phyloP scores from a whole-genome alignment of 2,329 filamentous ascomycete species.

The Colletotrichum sojae region DNA sequence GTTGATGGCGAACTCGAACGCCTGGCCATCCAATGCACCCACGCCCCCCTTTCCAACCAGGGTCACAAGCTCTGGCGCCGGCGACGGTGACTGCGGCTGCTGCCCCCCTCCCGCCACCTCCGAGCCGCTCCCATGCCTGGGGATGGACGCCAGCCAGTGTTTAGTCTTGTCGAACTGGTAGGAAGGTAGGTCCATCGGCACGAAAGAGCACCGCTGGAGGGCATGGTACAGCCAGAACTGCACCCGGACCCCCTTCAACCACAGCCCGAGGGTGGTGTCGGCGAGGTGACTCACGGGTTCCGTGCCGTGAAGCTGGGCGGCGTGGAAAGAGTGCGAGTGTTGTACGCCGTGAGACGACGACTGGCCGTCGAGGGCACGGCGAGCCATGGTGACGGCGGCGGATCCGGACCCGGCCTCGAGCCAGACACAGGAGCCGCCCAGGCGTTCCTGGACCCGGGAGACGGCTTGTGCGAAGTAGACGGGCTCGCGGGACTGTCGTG shows the following conservation, averaged over 20 bases:
- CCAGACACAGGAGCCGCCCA: slow-evolving; percentile 47
- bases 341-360: not conserved
- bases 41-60: too few relatives aligned
- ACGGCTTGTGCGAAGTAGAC: slow-evolving; percentile 62
- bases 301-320: too few relatives aligned
- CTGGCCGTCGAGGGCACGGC: slow-evolving; percentile 42
- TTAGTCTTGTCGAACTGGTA: slow-evolving; percentile 58
- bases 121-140: too few relatives aligned
- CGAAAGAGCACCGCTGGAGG: slow-evolving; percentile 44
- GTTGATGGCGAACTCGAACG: too few relatives aligned
- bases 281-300: not conserved
- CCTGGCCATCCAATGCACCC: too few relatives aligned
- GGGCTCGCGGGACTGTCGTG: slow-evolving; percentile 51
- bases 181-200: slow-evolving; percentile 51
- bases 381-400: slow-evolving; percentile 52
- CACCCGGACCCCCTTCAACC: not conserved
- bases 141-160: slow-evolving; percentile 52
- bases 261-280: not conserved
- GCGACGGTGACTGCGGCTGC: too few relatives aligned
- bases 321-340: not conserved
- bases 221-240: slow-evolving; percentile 6
- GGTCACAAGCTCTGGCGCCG: too few relatives aligned
- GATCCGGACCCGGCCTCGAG: slow-evolving; percentile 60
- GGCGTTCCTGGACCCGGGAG: slow-evolving; percentile 51
- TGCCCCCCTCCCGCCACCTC: too few relatives aligned